These are phyloP conservation scores for Citrus glauca DNA, from an alignment of 345 rosid species.

Conservation along the genomic window DNA sequence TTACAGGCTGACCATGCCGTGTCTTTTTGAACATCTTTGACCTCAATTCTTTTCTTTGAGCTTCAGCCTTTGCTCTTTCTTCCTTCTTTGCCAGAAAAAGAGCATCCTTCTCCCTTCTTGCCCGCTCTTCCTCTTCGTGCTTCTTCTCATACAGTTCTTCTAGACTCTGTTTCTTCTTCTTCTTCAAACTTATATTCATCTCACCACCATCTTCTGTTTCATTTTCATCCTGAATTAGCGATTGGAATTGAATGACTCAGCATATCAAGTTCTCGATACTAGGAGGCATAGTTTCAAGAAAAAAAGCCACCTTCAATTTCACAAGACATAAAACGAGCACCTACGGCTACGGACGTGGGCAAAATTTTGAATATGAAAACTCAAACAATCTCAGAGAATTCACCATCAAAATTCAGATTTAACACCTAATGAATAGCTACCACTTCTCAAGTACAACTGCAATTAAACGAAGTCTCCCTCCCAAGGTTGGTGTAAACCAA, in stretches of 20 bases:
- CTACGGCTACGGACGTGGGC: not conserved
- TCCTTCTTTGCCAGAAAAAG: constrained; percentile 57
- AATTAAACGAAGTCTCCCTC: not conserved
- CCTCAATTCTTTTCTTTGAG: constrained; percentile 59
- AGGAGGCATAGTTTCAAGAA: not conserved
- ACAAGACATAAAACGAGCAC: not conserved
- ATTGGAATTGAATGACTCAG: not conserved
- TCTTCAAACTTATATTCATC: constrained; percentile 26
- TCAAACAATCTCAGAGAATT: not conserved
- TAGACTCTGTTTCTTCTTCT: constrained; percentile 33
- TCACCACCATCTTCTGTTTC: constrained; percentile 26
- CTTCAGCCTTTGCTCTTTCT: constrained; percentile 60
- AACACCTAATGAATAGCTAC: not conserved
- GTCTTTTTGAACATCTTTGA: constrained; percentile 78
- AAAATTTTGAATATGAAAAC: not conserved
- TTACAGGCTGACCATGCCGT: constrained; percentile 73
- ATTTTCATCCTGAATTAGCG: constrained; percentile 25
- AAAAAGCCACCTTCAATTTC: not conserved
- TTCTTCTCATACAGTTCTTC: constrained; percentile 63
- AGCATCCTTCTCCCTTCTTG: constrained; percentile 62
- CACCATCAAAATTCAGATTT: not conserved
- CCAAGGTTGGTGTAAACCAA: not conserved
- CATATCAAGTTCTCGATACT: not conserved
- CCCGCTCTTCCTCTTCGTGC: constrained; percentile 61
- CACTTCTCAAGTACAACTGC: not conserved